Evolutionary conservation across 2,329 filamentous ascomycete species (phyloP).

Genomic region (Xylaria sp.): DNA sequence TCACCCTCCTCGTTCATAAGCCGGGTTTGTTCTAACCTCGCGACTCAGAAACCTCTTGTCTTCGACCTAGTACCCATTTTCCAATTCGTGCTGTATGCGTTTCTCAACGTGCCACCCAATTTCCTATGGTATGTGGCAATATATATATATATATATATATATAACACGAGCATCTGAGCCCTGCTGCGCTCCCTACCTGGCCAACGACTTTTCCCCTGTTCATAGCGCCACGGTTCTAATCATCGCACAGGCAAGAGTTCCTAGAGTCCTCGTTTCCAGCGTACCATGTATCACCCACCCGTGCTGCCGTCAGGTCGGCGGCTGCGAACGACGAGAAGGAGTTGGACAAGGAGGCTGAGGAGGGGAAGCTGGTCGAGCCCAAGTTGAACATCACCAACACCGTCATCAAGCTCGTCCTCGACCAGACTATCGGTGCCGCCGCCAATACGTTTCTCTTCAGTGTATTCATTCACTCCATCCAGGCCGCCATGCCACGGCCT

Average conservation of each 20-base stretch:
- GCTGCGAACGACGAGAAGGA: conserved; percentile 56
- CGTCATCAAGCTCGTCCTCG: conserved; percentile 72
- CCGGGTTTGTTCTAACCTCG: conserved; percentile 21
- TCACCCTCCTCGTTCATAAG: neutral
- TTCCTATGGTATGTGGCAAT: conserved; percentile 72
- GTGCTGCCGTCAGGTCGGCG: conserved; percentile 54
- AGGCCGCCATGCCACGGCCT: conserved; percentile 57
- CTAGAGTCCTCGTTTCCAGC: conserved; percentile 81
- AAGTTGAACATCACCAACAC: conserved; percentile 73
- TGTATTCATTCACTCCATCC: conserved; percentile 66
- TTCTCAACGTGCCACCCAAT: conserved; percentile 83
- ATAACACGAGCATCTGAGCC: neutral
- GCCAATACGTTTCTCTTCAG: conserved; percentile 70
- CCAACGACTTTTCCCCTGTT: neutral
- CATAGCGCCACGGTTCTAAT: conserved; percentile 32
- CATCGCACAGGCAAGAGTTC: conserved; percentile 72
- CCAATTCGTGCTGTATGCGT: conserved; percentile 80
- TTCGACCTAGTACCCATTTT: conserved; percentile 76
- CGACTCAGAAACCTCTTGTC: conserved; percentile 64
- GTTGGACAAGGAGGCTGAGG: conserved; percentile 51
- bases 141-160: too few relatives aligned
- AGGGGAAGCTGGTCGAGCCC: conserved; percentile 58
- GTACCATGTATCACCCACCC: conserved; percentile 59
- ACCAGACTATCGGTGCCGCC: conserved; percentile 74
- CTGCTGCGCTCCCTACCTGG: neutral